phyloP scores from a whole-genome alignment of 2,329 filamentous ascomycete genomes.

The Paecilomyces sp. region DNA sequence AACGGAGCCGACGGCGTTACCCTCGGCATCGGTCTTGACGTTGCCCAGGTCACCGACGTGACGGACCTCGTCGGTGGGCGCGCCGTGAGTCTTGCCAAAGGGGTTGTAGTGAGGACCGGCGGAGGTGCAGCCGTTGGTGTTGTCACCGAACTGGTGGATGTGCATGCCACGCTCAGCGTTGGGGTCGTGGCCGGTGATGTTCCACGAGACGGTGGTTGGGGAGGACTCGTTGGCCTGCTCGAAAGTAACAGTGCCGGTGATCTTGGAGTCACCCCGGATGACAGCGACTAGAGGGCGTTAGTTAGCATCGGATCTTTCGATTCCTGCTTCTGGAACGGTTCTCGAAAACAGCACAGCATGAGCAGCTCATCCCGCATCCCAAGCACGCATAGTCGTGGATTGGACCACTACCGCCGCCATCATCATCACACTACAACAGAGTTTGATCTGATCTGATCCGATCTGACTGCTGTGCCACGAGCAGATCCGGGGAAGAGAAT shows the following conservation, averaged over 20 bases:
- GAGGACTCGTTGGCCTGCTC: conserved; percentile 79
- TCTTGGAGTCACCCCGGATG: conserved; percentile 94
- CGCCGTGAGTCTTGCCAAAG: conserved; percentile 83
- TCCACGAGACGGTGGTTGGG: conserved; percentile 82
- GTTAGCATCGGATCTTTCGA: conserved; percentile 15
- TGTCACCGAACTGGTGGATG: conserved; percentile 98
- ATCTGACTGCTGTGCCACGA: neutral
- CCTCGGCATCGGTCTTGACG: conserved; percentile 89
- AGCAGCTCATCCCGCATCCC: neutral
- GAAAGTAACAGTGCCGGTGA: conserved; percentile 89
- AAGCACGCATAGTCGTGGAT: no score
- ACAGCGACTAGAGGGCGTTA: conserved; percentile 64
- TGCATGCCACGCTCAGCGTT: conserved; percentile 98
- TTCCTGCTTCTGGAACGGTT: neutral
- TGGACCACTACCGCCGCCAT: no score
- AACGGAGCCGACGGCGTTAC: conserved; percentile 75
- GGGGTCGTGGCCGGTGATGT: conserved; percentile 86
- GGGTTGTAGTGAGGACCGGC: conserved; percentile 99
- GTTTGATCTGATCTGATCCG: neutral
- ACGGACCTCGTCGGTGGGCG: conserved; percentile 71
- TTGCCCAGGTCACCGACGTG: conserved; percentile 98
- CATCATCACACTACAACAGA: neutral
- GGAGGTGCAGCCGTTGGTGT: conserved; percentile 99
- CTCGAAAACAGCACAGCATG: neutral
- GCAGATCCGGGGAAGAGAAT: neutral